Evolutionary conservation across 306 rosid species (phyloP), one percentile per base, ranked within the genome.

Genomic region (Dryas octopetala): DNA sequence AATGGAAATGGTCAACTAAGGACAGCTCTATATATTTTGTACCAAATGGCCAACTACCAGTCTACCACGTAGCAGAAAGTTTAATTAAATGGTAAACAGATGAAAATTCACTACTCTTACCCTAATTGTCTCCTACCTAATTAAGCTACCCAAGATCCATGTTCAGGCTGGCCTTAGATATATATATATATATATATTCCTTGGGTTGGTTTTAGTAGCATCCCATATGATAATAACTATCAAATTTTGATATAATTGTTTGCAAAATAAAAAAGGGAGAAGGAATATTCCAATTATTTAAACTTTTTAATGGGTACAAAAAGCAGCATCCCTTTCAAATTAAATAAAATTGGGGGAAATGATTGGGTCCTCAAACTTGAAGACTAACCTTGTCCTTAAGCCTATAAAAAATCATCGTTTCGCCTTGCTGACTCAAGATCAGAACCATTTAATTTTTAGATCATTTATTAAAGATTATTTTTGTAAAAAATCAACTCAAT

Each of bases 1-100:
- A 45, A 17, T 45, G 15, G 10, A 44, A 13, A 10, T 10, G 63
- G 79, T 75, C 79, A 75, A 75, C 79, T 45, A 75, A 65, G 72
- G 79, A 15, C 17, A 43, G 65, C 72, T 52, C 63, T 19, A 50
- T 48, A 70, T 16, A 51, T 38, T 10, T 50, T 74, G 65, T 8
- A 5, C 53, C 65, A 44, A 70, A 41, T 12, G 40, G 41, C 52
- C 41, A 17, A 53, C 19, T 1, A 0, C 23, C 23, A 23, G 23
- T 23, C 23, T 0, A 23, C 23, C 54, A 43, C 55, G 7, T 41
- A 4, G 1, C 44, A 19, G 32, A 32, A 10, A 9, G 64, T 12
- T 59, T 32, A 2, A 32, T 32, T 32, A 32, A 32, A 32, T 41
- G 50, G 28, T 32, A 69, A 9, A 5, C 52, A 54, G 40, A 53